phyloP scores from a whole-genome alignment of 257 asterid genomes.

The Ehretia macrophylla region DNA sequence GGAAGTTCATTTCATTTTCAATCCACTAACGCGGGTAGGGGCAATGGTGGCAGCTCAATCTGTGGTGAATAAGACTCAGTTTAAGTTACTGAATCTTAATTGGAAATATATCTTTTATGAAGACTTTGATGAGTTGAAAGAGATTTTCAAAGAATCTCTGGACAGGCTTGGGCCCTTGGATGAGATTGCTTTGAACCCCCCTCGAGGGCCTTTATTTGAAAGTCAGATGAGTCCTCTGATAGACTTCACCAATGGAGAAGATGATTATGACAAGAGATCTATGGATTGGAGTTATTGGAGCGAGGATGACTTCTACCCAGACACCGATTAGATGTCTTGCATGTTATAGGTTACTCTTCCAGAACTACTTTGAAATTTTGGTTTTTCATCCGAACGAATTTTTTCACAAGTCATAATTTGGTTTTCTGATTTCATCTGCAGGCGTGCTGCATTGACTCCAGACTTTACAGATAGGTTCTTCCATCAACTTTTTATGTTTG shows the following conservation, averaged over 20 bases:
- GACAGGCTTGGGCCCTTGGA: conserved; percentile 77
- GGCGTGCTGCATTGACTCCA: neutral
- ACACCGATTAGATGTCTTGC: conserved; percentile 20
- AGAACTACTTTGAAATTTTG: neutral
- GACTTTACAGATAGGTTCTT: neutral
- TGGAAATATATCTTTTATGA: conserved; percentile 85
- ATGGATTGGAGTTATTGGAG: conserved; percentile 56
- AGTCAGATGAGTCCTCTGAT: no score
- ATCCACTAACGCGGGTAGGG: conserved; percentile 56
- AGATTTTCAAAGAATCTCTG: conserved; percentile 53
- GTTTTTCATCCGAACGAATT: no score
- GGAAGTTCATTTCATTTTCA: conserved; percentile 77
- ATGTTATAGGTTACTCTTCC: neutral
- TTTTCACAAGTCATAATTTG: neutral
- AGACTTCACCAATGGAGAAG: no score
- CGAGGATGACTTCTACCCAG: conserved; percentile 52
- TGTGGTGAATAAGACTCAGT: conserved; percentile 53
- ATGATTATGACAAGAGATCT: conserved; percentile 53
- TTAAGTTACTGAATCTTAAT: conserved; percentile 54
- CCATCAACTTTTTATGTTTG: neutral
- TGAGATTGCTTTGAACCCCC: conserved; percentile 81
- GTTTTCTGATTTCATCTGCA: neutral
- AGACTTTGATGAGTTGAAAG: conserved; percentile 74
- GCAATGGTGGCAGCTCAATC: conserved; percentile 58
- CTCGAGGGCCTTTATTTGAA: no score